Evolutionary conservation across 495 filamentous ascomycete genomes (phyloP).

Genomic region (Terfezia claveryi): DNA sequence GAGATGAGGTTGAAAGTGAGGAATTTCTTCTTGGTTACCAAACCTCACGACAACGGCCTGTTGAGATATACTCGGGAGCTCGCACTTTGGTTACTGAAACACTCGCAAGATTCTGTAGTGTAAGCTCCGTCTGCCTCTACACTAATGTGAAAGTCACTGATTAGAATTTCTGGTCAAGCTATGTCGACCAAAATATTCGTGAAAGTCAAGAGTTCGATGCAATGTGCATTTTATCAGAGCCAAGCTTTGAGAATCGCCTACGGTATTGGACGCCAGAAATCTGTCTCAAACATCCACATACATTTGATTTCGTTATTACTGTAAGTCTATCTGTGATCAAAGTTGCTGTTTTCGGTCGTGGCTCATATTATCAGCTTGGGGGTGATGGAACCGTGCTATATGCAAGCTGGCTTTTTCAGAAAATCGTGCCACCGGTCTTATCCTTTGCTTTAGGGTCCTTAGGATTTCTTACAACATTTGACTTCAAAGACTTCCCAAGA

Average conservation of each 20-base stretch:
- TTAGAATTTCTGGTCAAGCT: constrained; percentile 71
- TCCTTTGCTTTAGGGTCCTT: constrained; percentile 76
- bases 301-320: constrained; percentile 80
- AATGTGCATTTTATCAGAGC: constrained; percentile 43
- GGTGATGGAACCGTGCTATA: constrained; percentile 85
- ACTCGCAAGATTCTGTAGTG: constrained; percentile 20
- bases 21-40: constrained; percentile 92
- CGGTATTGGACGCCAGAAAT: constrained; percentile 87
- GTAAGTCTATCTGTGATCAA: background rate
- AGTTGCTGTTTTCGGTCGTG: background rate
- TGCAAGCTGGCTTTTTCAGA: constrained; percentile 86
- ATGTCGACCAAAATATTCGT: constrained; percentile 77
- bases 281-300: constrained; percentile 72
- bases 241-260: constrained; percentile 54
- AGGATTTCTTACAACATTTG: constrained; percentile 82
- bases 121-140: background rate
- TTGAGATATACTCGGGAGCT: constrained; percentile 71
- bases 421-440: constrained; percentile 71
- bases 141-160: constrained; percentile 30
- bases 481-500: constrained; percentile 61
- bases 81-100: constrained; percentile 63
- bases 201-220: constrained; percentile 70
- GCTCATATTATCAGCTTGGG: constrained; percentile 31
- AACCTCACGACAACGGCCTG: constrained; percentile 75
- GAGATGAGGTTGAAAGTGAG: constrained; percentile 60